These are phyloP conservation scores for Cunninghamia lanceolata DNA, from an alignment of 75 land plant species.

Conservation along the genomic window DNA sequence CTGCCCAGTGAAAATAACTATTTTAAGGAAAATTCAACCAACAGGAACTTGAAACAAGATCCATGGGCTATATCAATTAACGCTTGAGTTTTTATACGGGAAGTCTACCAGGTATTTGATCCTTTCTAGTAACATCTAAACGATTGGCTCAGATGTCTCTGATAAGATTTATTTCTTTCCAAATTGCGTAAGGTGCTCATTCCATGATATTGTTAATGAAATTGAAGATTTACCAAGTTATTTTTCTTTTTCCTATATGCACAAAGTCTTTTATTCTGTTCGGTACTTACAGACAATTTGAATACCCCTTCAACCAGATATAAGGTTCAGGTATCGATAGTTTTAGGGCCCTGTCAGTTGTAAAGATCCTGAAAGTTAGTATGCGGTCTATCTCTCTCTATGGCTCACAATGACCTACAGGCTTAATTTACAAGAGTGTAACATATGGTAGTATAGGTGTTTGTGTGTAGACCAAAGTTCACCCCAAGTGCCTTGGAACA, in stretches of 20 bases:
- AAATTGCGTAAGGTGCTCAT: neutral
- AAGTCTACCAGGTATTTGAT: neutral
- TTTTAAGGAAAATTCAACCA: neutral
- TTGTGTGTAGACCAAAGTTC: neutral
- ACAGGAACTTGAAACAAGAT: neutral
- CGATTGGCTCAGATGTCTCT: neutral
- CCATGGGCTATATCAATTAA: neutral
- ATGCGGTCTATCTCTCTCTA: neutral
- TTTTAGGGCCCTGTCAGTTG: neutral
- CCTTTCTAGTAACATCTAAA: neutral
- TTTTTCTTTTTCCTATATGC: neutral
- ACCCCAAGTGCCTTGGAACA: neutral
- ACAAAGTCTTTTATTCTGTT: neutral
- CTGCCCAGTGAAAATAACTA: neutral
- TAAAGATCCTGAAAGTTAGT: neutral
- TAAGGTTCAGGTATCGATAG: neutral
- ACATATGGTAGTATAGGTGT: neutral
- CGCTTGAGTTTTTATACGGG: neutral
- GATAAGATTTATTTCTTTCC: neutral
- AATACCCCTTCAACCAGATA: neutral
- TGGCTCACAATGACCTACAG: neutral
- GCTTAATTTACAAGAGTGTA: neutral
- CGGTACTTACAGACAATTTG: neutral
- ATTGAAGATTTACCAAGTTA: neutral
- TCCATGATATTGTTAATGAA: neutral